Percentiles rank a stretch among this genome's conserved stretches.
These are phyloP conservation scores for Ophiostoma montium DNA, from an alignment of 2,329 filamentous ascomycete genomes.

Conservation along the genomic window DNA sequence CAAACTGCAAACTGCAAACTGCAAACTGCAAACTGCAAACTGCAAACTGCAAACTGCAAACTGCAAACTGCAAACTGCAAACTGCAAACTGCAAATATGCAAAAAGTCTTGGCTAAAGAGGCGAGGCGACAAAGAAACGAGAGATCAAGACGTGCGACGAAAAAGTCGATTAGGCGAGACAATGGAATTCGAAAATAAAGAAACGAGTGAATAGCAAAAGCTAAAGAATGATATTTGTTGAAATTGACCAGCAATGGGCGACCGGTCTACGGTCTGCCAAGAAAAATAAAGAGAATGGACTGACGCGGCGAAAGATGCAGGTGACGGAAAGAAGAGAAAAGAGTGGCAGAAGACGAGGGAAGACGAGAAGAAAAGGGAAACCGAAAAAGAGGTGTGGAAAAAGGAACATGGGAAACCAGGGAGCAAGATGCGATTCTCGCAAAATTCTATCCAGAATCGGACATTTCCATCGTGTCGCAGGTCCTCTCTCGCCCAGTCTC, in stretches of 20 bases:
- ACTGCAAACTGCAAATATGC: too few relatives aligned
- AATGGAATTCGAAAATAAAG: too few relatives aligned
- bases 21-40: too few relatives aligned
- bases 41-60: too few relatives aligned
- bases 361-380: not conserved
- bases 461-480: not conserved
- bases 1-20: too few relatives aligned
- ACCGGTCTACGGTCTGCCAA: constrained; percentile 12
- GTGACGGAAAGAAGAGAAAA: not conserved
- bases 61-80: too few relatives aligned
- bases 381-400: not conserved
- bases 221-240: not conserved
- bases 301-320: not conserved
- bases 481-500: too few relatives aligned
- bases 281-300: not conserved
- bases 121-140: not conserved
- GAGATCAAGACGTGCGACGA: constrained; percentile 1
- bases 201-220: not conserved
- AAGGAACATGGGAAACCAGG: not conserved
- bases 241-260: constrained; percentile 13
- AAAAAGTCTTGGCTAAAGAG: not conserved
- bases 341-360: not conserved
- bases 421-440: not conserved
- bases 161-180: not conserved
- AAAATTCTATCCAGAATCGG: not conserved